Evolutionary conservation across 192 early-diverging fungal genomes (phyloP).

Genomic region (Dispira simplex): DNA sequence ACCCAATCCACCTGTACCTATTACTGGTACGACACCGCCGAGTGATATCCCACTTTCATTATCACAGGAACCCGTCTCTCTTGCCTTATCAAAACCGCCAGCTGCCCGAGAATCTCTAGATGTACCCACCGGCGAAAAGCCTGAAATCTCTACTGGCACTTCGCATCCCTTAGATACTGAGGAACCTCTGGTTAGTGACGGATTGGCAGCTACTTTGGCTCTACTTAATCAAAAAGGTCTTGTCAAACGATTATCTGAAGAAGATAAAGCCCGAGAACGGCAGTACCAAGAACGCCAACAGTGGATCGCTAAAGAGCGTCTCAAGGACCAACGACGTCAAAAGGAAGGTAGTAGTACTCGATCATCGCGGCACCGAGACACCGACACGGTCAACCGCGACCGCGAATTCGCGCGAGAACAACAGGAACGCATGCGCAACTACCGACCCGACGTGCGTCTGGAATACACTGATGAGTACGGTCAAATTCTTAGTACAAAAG

Average conservation of each 20-base stretch:
- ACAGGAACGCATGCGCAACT: constrained; percentile 76
- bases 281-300: constrained; percentile 35
- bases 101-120: neutral
- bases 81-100: neutral
- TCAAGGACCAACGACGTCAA: constrained; percentile 34
- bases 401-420: constrained; percentile 49
- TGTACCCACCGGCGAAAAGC: neutral
- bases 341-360: constrained; percentile 37
- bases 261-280: constrained; percentile 48
- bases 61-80: neutral
- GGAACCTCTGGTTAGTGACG: constrained; percentile 66
- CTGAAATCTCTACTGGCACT: constrained; percentile 21
- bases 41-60: constrained; percentile 3
- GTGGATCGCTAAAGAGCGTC: constrained; percentile 61
- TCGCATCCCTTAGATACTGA: too few species aligned
- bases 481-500: constrained; percentile 61
- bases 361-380: constrained; percentile 17
- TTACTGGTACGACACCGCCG: too few species aligned
- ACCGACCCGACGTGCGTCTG: constrained; percentile 78
- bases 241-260: constrained; percentile 40
- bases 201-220: constrained; percentile 68
- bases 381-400: constrained; percentile 23
- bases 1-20: constrained; percentile 7
- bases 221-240: constrained; percentile 70
- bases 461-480: constrained; percentile 88